Conservation (phyloP, 2,329 filamentous ascomycete genomes). For the Gliomastix tumulicola region DNA sequence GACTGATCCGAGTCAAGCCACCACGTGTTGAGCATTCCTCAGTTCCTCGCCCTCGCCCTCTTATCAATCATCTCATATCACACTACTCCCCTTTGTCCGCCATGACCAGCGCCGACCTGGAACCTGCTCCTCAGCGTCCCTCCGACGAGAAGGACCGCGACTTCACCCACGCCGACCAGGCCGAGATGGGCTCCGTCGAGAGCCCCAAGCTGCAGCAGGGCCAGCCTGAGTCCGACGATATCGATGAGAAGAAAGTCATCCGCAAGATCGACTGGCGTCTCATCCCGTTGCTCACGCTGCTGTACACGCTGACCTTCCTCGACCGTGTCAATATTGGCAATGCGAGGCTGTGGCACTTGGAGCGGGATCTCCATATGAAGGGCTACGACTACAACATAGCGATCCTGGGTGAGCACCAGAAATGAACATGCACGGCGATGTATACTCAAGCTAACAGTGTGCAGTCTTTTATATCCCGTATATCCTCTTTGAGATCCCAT, state of each 20-base stretch:
- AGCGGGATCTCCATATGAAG: constrained; percentile 18
- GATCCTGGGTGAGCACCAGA: constrained; percentile 12
- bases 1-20: too few relatives aligned
- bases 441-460: background rate
- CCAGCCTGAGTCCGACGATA: constrained; percentile 2
- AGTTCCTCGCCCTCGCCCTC: too few relatives aligned
- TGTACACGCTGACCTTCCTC: constrained; percentile 15
- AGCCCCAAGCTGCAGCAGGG: too few relatives aligned
- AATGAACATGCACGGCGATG: background rate
- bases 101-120: too few relatives aligned
- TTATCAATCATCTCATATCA: too few relatives aligned
- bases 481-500: constrained; percentile 19
- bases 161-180: background rate
- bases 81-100: too few relatives aligned
- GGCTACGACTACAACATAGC: constrained; percentile 18
- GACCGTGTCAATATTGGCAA: constrained; percentile 9
- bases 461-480: constrained; percentile 21
- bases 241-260: constrained; percentile 8
- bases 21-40: too few relatives aligned
- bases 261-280: constrained; percentile 15
- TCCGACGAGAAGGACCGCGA: constrained; percentile 1
- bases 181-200: background rate
- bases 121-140: too few relatives aligned
- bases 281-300: constrained; percentile 13
- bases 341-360: constrained; percentile 16